These are phyloP conservation scores for Babesia ovata DNA, from an alignment of 169 alveolate genomes.

Conservation along the genomic window DNA sequence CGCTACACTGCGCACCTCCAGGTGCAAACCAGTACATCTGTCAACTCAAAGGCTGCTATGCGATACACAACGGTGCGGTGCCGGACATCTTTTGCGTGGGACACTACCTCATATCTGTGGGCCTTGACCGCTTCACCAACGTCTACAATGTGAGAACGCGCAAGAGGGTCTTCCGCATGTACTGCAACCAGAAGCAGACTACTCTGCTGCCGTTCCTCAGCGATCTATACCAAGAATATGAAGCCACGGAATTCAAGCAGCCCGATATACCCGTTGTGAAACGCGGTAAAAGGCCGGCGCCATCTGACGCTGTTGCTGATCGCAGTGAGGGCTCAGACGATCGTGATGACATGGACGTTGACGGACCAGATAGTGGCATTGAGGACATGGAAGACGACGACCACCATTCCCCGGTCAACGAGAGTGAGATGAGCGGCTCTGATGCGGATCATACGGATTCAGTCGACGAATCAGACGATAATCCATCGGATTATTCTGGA, in stretches of 20 bases:
- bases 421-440: too few species aligned
- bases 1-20: slow-evolving; percentile 60
- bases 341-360: slow-evolving; percentile 8
- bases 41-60: slow-evolving; percentile 30
- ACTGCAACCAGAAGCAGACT: slow-evolving; percentile 64
- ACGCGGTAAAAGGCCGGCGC: not conserved
- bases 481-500: slow-evolving; percentile 25
- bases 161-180: slow-evolving; percentile 28
- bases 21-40: slow-evolving; percentile 58
- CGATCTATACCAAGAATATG: slow-evolving; percentile 17
- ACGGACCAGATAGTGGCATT: not conserved
- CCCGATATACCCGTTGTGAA: slow-evolving; percentile 6
- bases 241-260: slow-evolving; percentile 7
- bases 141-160: slow-evolving; percentile 32
- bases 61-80: slow-evolving; percentile 63
- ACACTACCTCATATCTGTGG: slow-evolving; percentile 47
- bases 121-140: slow-evolving; percentile 51
- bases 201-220: slow-evolving; percentile 29
- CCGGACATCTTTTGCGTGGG: slow-evolving; percentile 46
- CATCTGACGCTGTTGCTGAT: not conserved
- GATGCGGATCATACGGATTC: too few species aligned
- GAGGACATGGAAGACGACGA: too few species aligned
- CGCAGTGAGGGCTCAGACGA: not conserved
- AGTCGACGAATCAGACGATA: not conserved
- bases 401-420: too few species aligned